Evolutionary conservation across 768 basidiomycete species (phyloP).

Genomic region (Hypholoma sublateritium): DNA sequence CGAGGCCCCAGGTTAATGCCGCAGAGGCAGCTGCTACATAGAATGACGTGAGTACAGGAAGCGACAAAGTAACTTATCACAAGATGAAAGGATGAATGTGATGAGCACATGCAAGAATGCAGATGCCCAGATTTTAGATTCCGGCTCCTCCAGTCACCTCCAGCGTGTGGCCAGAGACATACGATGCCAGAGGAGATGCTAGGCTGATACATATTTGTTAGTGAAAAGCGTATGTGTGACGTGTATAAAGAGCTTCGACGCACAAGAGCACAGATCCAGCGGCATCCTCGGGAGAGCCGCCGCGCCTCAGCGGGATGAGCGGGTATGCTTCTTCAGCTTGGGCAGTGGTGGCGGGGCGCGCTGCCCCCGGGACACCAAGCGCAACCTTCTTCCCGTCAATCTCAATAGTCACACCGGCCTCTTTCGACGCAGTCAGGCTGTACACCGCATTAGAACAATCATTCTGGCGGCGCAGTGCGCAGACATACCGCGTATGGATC

Average conservation of each 20-base stretch:
- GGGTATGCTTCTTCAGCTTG: slow-evolving; percentile 35
- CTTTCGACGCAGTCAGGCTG: slow-evolving; percentile 79
- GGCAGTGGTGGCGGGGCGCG: slow-evolving; percentile 31
- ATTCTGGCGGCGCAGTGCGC: neutral
- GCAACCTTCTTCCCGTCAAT: slow-evolving; percentile 84
- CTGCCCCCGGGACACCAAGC: slow-evolving; percentile 70
- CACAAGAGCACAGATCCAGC: slow-evolving; percentile 77
- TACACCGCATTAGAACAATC: slow-evolving; percentile 1
- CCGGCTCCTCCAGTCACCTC: slow-evolving; percentile 83
- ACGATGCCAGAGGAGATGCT: slow-evolving; percentile 75
- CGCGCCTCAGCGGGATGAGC: slow-evolving; percentile 63
- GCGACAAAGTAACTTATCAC: no score
- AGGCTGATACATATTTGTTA: slow-evolving; percentile 44
- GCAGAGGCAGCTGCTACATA: no score
- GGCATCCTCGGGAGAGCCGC: slow-evolving; percentile 73
- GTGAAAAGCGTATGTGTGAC: neutral
- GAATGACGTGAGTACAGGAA: no score
- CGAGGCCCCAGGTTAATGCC: no score
- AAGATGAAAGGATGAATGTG: no score
- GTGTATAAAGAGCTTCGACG: slow-evolving; percentile 26
- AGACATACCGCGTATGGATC: slow-evolving; percentile 69
- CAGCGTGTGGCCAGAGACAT: slow-evolving; percentile 80
- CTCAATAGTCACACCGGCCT: slow-evolving; percentile 71
- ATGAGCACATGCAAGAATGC: neutral
- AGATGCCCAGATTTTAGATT: slow-evolving; percentile 41